Conservation (phyloP, 805 yeast genomes). For the Lachancea sp. region DNA sequence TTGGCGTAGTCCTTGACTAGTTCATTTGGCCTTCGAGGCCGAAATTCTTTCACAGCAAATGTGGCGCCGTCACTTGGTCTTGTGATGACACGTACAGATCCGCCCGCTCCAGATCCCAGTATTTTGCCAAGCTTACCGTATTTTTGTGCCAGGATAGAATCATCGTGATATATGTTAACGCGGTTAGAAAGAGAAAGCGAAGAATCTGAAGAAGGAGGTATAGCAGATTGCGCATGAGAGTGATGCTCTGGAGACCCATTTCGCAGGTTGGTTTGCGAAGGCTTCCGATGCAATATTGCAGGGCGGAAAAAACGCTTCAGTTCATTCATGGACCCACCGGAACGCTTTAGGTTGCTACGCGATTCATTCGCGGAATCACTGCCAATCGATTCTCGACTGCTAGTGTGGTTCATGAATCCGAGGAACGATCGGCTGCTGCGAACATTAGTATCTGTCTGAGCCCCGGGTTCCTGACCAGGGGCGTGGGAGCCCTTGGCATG, state of each 20-base stretch:
- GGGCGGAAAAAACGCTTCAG: conserved; percentile 69
- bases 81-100: conserved; percentile 66
- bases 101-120: conserved; percentile 84
- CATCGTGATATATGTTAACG: conserved; percentile 41
- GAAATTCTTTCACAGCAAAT: conserved; percentile 79
- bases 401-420: conserved; percentile 28
- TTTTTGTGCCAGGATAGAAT: conserved; percentile 48
- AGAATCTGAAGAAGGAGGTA: conserved; percentile 34
- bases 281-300: conserved; percentile 19
- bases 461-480: background rate
- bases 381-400: conserved; percentile 28
- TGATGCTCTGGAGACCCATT: conserved; percentile 20
- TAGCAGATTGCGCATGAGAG: conserved; percentile 32
- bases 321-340: conserved; percentile 54
- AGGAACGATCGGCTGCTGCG: conserved; percentile 25
- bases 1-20: conserved; percentile 71
- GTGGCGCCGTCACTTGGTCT: conserved; percentile 64
- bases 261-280: conserved; percentile 15
- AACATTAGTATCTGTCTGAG: conserved; percentile 2
- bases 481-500: conserved; percentile 9
- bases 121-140: conserved; percentile 71
- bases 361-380: conserved; percentile 16
- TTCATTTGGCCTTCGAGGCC: conserved; percentile 66
- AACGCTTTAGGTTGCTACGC: conserved; percentile 2
- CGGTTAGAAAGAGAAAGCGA: conserved; percentile 30